These are phyloP conservation scores for Yarrowia sp. DNA, from an alignment of 805 yeast genomes.

Conservation along the genomic window DNA sequence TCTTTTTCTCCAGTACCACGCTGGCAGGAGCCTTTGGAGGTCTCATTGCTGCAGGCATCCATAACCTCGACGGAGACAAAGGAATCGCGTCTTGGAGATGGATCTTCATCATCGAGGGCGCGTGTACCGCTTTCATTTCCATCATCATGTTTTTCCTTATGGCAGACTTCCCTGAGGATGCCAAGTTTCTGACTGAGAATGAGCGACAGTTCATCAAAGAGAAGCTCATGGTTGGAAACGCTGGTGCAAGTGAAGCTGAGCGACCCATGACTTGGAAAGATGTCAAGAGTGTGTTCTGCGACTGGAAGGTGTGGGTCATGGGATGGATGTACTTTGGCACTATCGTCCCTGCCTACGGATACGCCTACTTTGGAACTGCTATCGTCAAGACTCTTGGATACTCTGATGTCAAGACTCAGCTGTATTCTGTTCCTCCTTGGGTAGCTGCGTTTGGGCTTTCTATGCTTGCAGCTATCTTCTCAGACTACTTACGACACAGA, in stretches of 20 bases:
- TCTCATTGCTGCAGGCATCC: conserved; percentile 60
- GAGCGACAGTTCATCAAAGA: conserved; percentile 55
- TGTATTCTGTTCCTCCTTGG: conserved; percentile 86
- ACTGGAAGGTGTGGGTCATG: conserved; percentile 55
- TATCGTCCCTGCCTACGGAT: conserved; percentile 69
- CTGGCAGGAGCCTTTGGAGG: conserved; percentile 78
- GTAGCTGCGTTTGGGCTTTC: conserved; percentile 67
- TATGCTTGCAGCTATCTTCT: conserved; percentile 56
- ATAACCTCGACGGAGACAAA: conserved; percentile 49
- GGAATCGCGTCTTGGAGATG: conserved; percentile 56
- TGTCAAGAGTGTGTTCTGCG: conserved; percentile 52
- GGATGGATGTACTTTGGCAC: conserved; percentile 63
- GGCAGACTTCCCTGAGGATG: conserved; percentile 72
- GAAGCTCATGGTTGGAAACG: conserved; percentile 56
- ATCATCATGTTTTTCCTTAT: conserved; percentile 47
- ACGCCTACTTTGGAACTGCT: conserved; percentile 70
- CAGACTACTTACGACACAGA: conserved; percentile 52
- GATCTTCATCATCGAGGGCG: conserved; percentile 54
- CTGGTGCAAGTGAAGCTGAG: conserved; percentile 51
- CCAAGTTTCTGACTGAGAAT: conserved; percentile 50
- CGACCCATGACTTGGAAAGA: conserved; percentile 48
- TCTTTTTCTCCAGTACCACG: conserved; percentile 67
- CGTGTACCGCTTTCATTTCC: conserved; percentile 40
- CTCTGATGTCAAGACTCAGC: conserved; percentile 71
- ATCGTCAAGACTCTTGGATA: conserved; percentile 61